Conservation (phyloP, 352 stramenopile genomes). For the Pythium plurisporium region DNA sequence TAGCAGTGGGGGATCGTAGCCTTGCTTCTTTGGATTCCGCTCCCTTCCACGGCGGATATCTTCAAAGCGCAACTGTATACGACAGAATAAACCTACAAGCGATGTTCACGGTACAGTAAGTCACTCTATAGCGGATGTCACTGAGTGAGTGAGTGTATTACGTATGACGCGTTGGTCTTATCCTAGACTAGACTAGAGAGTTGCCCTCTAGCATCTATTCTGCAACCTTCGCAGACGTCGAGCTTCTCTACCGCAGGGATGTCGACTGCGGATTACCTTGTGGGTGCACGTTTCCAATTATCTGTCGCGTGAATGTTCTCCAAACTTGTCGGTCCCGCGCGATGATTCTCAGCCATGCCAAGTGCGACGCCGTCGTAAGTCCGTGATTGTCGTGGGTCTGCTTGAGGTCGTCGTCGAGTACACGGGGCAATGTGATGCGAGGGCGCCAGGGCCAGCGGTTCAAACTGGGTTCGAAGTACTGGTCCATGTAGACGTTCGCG, state of each 20-base stretch:
- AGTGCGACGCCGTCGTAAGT: not conserved
- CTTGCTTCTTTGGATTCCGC: constrained; percentile 21
- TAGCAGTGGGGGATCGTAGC: not conserved
- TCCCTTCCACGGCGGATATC: constrained; percentile 22
- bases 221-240: not conserved
- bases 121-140: too few species aligned
- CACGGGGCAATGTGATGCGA: not conserved
- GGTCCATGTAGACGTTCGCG: constrained; percentile 13
- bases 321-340: not conserved
- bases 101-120: too few species aligned
- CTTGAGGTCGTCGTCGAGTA: not conserved
- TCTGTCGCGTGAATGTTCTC: not conserved
- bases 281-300: not conserved
- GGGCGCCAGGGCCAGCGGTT: not conserved
- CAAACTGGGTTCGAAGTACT: not conserved
- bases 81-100: too few species aligned
- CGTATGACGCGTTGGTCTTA: not conserved
- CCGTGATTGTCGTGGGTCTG: not conserved
- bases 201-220: not conserved
- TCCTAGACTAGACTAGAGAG: not conserved
- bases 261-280: not conserved
- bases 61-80: constrained; percentile 8
- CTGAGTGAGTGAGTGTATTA: not conserved
- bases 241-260: not conserved
- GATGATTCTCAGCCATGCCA: not conserved